A percentile compares a stretch with the other conserved stretches of the same genome.
Evolutionary conservation across 768 basidiomycete genomes (phyloP).

Genomic region (Boletus sensibilis): DNA sequence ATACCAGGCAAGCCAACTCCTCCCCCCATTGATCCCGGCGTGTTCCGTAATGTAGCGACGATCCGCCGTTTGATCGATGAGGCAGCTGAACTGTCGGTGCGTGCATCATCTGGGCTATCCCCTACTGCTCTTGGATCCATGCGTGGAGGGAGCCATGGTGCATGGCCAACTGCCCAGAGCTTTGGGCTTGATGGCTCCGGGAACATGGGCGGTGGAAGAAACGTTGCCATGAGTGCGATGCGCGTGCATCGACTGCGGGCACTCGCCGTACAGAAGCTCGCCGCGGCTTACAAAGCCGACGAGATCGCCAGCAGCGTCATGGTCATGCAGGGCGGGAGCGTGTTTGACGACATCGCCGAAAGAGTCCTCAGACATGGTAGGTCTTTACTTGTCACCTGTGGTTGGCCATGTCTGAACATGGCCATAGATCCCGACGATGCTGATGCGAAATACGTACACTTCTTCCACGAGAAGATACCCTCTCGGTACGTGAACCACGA

Average conservation of each 20-base stretch:
- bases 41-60: slow-evolving; percentile 70
- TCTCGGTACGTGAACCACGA: slow-evolving; percentile 60
- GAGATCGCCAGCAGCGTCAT: slow-evolving; percentile 92
- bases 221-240: slow-evolving; percentile 81
- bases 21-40: slow-evolving; percentile 87
- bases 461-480: slow-evolving; percentile 94
- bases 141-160: slow-evolving; percentile 42
- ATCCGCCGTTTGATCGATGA: slow-evolving; percentile 87
- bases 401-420: neutral
- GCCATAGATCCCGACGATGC: slow-evolving; percentile 66
- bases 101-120: slow-evolving; percentile 82
- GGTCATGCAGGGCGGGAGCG: slow-evolving; percentile 93
- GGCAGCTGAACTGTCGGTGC: slow-evolving; percentile 83
- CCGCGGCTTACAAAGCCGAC: slow-evolving; percentile 81
- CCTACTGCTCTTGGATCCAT: slow-evolving; percentile 71
- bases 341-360: slow-evolving; percentile 91
- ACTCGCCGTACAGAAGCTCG: slow-evolving; percentile 83
- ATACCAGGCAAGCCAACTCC: slow-evolving; percentile 70
- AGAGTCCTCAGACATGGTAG: slow-evolving; percentile 70
- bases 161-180: slow-evolving; percentile 64
- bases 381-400: slow-evolving; percentile 17
- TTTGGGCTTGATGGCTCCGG: slow-evolving; percentile 62
- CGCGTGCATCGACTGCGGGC: slow-evolving; percentile 77
- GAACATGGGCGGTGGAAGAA: slow-evolving; percentile 58
- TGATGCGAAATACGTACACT: slow-evolving; percentile 87